Evolutionary conservation across 352 stramenopile species (phyloP), one percentile per base, ranked within the genome.

Genomic region (Phytophthora vignae): DNA sequence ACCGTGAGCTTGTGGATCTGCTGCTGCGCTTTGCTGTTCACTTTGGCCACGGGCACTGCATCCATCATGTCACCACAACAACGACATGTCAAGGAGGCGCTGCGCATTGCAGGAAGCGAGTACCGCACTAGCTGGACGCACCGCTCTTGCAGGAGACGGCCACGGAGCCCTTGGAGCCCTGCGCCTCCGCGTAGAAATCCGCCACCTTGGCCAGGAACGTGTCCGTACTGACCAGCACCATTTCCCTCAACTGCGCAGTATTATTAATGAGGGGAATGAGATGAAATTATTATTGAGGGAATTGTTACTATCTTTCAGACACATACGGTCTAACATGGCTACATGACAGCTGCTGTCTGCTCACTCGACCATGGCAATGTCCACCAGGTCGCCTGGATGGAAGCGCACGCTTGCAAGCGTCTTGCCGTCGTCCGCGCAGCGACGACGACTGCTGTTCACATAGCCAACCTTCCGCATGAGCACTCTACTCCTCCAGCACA

Each of bases 121-220:
- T 17, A 40, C 46, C 10, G 27, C 19, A 25, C 29, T 7, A 25
- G 15, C n/a, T 49, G 2, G 17, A 84, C 81, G 49, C 50, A 92
- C 84, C 81, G 55, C 82, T 92, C 69, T 92, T 94, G 73, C 85
- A 92, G 25, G 79, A 81, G 69, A 94, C 63, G 17, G 82, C 64
- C 22, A 94, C 74, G 0, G 87, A 88, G 9, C 78, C 80, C 70
- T 90, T 90, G 56, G 64, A 69, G 29, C 61, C 61, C 52, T 78
- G 56, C 57, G 59, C 58, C 54, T 73, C 74, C 46, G 76, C 69
- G 71, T 90, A 93, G 29, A 93, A 77, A 64, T 79, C 79, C n/a
- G 71, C 48, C 57, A 92, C 77, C 54, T 91, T 85, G 22, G 71
- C 67, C 66, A 92, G 76, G 75, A 93, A 93, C 72, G 77, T 74